Conservation (phyloP, 2,329 filamentous ascomycete species). For the Septoria petroselini region DNA sequence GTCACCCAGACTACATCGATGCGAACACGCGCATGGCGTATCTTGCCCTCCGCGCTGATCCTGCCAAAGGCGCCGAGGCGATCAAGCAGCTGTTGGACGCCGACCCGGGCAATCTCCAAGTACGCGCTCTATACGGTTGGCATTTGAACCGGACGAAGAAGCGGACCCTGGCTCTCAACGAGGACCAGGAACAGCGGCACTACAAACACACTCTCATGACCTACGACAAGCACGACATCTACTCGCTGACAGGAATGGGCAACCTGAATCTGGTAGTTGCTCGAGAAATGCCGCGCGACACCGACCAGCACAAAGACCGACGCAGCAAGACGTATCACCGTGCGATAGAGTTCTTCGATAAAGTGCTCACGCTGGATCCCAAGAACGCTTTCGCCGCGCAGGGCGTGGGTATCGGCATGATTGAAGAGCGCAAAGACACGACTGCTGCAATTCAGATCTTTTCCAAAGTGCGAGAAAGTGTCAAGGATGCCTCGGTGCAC, state of each 20-base stretch:
- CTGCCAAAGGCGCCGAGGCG: slow-evolving; percentile 78
- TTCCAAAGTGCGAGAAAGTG: slow-evolving; percentile 81
- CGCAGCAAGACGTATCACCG: slow-evolving; percentile 81
- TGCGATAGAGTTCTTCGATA: slow-evolving; percentile 97
- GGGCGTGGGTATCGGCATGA: slow-evolving; percentile 87
- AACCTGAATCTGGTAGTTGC: slow-evolving; percentile 87
- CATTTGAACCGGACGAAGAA: slow-evolving; percentile 89
- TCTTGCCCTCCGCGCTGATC: slow-evolving; percentile 76
- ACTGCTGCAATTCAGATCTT: slow-evolving; percentile 81
- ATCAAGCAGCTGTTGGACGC: slow-evolving; percentile 82
- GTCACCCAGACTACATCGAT: slow-evolving; percentile 87
- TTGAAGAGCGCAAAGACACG: slow-evolving; percentile 91
- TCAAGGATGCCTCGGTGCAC: slow-evolving; percentile 79
- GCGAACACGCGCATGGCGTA: slow-evolving; percentile 85
- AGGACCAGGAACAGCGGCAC: slow-evolving; percentile 88
- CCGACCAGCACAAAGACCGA: slow-evolving; percentile 87
- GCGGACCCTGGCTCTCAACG: slow-evolving; percentile 71
- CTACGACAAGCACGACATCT: slow-evolving; percentile 96
- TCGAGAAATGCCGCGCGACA: slow-evolving; percentile 89
- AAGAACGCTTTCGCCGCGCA: slow-evolving; percentile 96
- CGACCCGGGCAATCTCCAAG: slow-evolving; percentile 81
- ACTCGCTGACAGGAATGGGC: slow-evolving; percentile 93
- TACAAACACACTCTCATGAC: slow-evolving; percentile 95
- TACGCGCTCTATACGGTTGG: slow-evolving; percentile 91
- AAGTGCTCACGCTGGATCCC: slow-evolving; percentile 88